Percentiles rank a stretch among this genome's conserved stretches.
phyloP scores from a whole-genome alignment of 805 yeast genomes.

The Metschnikowia koreensis region DNA sequence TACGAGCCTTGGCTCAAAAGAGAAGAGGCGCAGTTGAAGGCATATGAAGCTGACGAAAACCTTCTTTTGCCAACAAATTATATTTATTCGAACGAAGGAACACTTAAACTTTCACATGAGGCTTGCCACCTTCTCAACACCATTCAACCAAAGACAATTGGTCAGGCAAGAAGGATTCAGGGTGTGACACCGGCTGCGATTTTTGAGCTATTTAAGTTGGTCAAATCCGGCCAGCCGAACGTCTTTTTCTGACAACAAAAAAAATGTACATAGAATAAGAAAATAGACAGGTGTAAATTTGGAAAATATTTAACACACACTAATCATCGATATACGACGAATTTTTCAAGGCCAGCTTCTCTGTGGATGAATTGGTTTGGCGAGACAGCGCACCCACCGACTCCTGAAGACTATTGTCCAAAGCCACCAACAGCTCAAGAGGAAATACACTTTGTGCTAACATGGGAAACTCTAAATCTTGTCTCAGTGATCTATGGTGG shows the following conservation, averaged over 20 bases:
- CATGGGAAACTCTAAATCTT: constrained; percentile 24
- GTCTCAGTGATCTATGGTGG: constrained; percentile 13
- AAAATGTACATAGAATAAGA: neutral
- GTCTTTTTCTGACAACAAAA: neutral
- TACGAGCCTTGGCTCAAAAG: constrained; percentile 78
- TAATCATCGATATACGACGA: neutral
- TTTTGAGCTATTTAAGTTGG: constrained; percentile 68
- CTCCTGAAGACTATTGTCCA: constrained; percentile 29
- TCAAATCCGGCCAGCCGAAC: constrained; percentile 26
- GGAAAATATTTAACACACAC: neutral
- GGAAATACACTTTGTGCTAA: constrained; percentile 39
- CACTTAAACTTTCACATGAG: constrained; percentile 63
- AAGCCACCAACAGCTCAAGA: constrained; percentile 31
- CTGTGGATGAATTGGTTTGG: neutral
- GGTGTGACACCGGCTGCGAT: constrained; percentile 94
- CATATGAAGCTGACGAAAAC: constrained; percentile 81
- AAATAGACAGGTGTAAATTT: neutral
- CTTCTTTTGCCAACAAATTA: constrained; percentile 66
- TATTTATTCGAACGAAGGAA: constrained; percentile 58
- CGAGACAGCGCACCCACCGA: neutral
- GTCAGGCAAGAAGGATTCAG: constrained; percentile 92
- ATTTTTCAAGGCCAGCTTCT: neutral
- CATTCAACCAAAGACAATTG: constrained; percentile 84
- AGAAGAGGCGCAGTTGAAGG: constrained; percentile 67
- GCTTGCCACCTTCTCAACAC: constrained; percentile 65